Evolutionary conservation across 306 rosid species (phyloP), one percentile per base, ranked within the genome.

Genomic region (Leucaena leucocephala): DNA sequence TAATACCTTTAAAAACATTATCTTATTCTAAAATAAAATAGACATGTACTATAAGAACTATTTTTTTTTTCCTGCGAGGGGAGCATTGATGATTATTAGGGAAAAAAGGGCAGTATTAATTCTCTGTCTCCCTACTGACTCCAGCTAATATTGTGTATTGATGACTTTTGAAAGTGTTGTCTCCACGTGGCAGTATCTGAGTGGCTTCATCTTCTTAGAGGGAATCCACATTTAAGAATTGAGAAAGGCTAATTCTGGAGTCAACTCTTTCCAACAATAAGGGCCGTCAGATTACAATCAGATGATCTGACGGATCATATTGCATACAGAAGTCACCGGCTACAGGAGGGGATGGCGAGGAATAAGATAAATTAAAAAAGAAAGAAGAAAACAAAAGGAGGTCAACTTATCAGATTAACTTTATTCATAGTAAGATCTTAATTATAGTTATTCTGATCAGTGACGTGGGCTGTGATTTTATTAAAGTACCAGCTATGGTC

Each of bases 321-420:
- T n/a, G 27, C 2, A 4, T 73, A 3, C 0, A 19, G 4, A 68
- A 22, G 38, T 11, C 17, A 79, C 77, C 49, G 81, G 76, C 78
- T 71, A 19, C 16, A 42, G 19, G 13, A 70, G 76, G 74, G 59
- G 74, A 58, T 10, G 59, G 50, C 11, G 40, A 34, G 4, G 76
- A 22, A 52, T 35, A 2, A 44, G 54, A 22, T 58, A 7, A 46
- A 46, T 3, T 6, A 1, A 5, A 2, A 11, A 6, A 15, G 17
- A 4, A 70, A 43, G 19, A 35, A n/a, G 59, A 55, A 34, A 17
- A 9, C 3, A 65, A 78, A 61, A 8, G 48, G 55, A 76, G 43
- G 89, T 83, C 87, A 85, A 83, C 85, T 82, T 61, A 40, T 54
- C 40, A 8, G 70, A 49, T 58, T 75, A 80, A 75, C 34, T 55